Evolutionary conservation across 257 asterid genomes (phyloP).

Genomic region (Leptodermis oblonga): DNA sequence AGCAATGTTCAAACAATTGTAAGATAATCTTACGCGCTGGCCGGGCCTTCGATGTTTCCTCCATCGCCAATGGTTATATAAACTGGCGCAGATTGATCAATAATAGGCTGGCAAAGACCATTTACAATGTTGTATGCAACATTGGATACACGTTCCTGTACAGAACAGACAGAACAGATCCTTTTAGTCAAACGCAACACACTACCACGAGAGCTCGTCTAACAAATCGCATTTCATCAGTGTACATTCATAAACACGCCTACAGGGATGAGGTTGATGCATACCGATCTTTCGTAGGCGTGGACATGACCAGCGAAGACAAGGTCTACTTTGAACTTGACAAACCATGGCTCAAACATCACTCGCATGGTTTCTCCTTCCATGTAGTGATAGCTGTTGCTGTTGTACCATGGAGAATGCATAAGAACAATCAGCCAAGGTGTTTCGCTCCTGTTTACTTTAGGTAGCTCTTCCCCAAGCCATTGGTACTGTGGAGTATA

Average conservation of each 20-base stretch:
- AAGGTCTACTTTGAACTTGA: slow-evolving; percentile 71
- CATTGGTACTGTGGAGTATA: slow-evolving; percentile 82
- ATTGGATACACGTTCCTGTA: slow-evolving; percentile 62
- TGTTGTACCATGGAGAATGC: slow-evolving; percentile 96
- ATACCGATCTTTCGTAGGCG: slow-evolving; percentile 85
- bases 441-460: slow-evolving; percentile 73
- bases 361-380: slow-evolving; percentile 99
- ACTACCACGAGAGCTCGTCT: not conserved
- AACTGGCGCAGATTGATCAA: slow-evolving; percentile 56
- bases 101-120: slow-evolving; percentile 42
- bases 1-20: not conserved
- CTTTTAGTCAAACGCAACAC: not conserved
- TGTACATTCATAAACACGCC: too few relatives aligned
- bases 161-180: not conserved
- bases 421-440: slow-evolving; percentile 86
- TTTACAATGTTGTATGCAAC: slow-evolving; percentile 48
- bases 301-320: slow-evolving; percentile 95
- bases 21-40: slow-evolving; percentile 39
- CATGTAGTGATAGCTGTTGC: slow-evolving; percentile 76
- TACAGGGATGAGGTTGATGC: slow-evolving; percentile 12
- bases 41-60: slow-evolving; percentile 69
- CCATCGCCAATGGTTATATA: slow-evolving; percentile 72
- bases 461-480: slow-evolving; percentile 65
- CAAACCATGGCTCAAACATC: slow-evolving; percentile 72
- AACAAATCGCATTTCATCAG: not conserved